phyloP scores from a whole-genome alignment of 352 stramenopile genomes.

The Phytophthora sp. region DNA sequence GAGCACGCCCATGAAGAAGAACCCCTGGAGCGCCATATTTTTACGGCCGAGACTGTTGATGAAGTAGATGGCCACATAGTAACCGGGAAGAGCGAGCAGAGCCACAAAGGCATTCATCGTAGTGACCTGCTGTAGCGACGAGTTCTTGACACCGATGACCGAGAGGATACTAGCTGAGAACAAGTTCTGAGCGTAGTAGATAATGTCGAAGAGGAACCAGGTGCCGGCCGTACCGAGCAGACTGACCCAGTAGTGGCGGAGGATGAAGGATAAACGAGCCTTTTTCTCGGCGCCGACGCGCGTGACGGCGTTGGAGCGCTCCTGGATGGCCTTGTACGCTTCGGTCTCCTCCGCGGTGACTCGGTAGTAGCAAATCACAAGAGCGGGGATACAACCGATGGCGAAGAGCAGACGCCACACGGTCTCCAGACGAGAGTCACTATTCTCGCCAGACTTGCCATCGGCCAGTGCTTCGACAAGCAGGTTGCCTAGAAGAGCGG shows the following conservation, averaged over 20 bases:
- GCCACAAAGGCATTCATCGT: constrained; percentile 60
- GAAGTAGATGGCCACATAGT: constrained; percentile 75
- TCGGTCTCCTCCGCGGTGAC: constrained; percentile 61
- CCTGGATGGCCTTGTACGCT: constrained; percentile 38
- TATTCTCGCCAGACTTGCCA: constrained; percentile 43
- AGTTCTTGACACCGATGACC: constrained; percentile 51
- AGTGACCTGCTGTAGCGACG: constrained; percentile 52
- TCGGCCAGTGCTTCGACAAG: constrained; percentile 50
- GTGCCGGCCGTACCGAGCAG: constrained; percentile 70
- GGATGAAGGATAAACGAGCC: constrained; percentile 43
- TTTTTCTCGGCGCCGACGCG: constrained; percentile 15
- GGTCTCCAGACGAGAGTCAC: constrained; percentile 46
- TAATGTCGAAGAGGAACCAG: constrained; percentile 88
- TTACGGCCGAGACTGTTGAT: constrained; percentile 72
- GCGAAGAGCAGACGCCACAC: constrained; percentile 69
- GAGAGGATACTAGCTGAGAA: constrained; percentile 71
- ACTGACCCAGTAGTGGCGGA: constrained; percentile 46
- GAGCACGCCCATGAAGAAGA: constrained; percentile 64
- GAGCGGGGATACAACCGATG: constrained; percentile 52
- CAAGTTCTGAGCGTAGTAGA: constrained; percentile 78
- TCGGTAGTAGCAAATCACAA: constrained; percentile 63
- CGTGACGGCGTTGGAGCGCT: background rate
- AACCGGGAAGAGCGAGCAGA: constrained; percentile 74
- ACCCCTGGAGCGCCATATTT: constrained; percentile 76
- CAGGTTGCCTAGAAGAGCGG: constrained; percentile 61